Conservation (phyloP, 1,139 yeast genomes). For the Saccharomycopsis phalli region DNA sequence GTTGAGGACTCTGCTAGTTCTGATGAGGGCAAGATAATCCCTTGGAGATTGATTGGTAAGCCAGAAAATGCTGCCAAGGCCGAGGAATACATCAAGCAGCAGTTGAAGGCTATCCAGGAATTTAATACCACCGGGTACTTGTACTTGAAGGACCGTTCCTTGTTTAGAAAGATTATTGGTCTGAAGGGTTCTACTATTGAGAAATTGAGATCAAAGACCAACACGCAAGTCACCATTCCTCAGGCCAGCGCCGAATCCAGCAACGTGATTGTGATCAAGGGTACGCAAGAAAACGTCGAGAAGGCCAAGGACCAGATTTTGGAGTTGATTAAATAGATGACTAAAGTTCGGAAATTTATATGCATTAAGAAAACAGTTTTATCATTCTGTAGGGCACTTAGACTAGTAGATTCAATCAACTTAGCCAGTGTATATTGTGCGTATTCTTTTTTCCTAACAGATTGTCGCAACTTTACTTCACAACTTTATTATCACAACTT, state of each 20-base stretch:
- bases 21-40: slow-evolving; percentile 40
- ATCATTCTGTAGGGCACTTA: no score
- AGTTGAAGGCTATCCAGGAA: slow-evolving; percentile 28
- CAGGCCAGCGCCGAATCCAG: slow-evolving; percentile 43
- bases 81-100: slow-evolving; percentile 29
- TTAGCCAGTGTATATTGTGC: no score
- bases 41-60: slow-evolving; percentile 57
- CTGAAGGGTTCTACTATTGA: slow-evolving; percentile 66
- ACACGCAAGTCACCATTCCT: slow-evolving; percentile 58
- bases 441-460: no score
- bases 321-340: slow-evolving; percentile 14
- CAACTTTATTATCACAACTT: no score
- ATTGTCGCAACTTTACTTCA: no score
- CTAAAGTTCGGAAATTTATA: no score
- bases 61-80: slow-evolving; percentile 30
- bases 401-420: no score
- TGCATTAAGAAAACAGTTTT: no score
- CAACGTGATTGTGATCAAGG: slow-evolving; percentile 38
- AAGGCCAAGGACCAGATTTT: slow-evolving; percentile 35
- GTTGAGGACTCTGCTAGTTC: slow-evolving; percentile 28
- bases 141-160: slow-evolving; percentile 38
- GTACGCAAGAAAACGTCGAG: slow-evolving; percentile 32
- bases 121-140: slow-evolving; percentile 39
- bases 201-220: slow-evolving; percentile 50
- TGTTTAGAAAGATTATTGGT: slow-evolving; percentile 60